These are phyloP conservation scores for Podosphaera xanthii DNA, from an alignment of 2,329 filamentous ascomycete species.

Conservation along the genomic window DNA sequence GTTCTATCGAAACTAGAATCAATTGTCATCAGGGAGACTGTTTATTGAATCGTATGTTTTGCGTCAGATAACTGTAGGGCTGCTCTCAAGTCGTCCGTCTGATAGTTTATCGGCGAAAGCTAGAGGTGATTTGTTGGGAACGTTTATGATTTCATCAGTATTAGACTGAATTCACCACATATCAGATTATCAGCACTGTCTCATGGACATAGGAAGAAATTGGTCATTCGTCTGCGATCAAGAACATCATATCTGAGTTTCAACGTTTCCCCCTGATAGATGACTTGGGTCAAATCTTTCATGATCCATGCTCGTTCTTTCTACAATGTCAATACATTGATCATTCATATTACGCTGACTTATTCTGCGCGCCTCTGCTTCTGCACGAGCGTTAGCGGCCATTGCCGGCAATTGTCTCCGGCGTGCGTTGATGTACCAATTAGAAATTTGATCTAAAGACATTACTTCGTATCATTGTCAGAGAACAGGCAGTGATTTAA, in stretches of 20 bases:
- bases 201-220: no score
- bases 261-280: background rate
- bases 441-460: slow-evolving; percentile 41
- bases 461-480: background rate
- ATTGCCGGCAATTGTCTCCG: slow-evolving; percentile 39
- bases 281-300: background rate
- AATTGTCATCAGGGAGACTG: no score
- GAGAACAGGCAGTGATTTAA: slow-evolving; percentile 11
- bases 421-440: slow-evolving; percentile 64
- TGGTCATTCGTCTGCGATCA: no score
- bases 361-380: slow-evolving; percentile 9
- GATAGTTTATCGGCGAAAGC: no score
- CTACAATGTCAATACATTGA: background rate
- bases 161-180: no score
- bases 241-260: background rate
- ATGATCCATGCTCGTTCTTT: background rate
- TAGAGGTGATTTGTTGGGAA: no score
- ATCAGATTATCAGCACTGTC: no score
- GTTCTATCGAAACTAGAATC: no score
- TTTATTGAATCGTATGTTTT: no score
- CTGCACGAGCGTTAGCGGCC: slow-evolving; percentile 25
- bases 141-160: no score
- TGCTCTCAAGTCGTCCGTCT: no score
- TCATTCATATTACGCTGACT: background rate
- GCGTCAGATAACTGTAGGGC: no score